Conservation (phyloP, 1,139 yeast species). For the Meyerozyma carpophila region DNA sequence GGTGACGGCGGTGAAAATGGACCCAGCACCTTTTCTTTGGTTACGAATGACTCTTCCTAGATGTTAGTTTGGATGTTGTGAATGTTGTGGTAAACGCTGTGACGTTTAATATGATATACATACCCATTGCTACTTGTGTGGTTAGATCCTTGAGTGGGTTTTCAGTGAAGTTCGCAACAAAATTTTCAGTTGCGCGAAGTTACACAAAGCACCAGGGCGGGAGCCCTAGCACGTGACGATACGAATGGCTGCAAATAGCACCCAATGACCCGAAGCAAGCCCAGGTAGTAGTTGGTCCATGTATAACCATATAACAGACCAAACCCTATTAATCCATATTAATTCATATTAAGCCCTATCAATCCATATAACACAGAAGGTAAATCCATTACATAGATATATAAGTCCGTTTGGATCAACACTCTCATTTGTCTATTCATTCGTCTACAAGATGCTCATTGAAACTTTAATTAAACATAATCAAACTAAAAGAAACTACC, state of each 20-base stretch:
- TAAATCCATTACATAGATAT: no score
- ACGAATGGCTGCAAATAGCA: background rate
- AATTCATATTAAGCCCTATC: no score
- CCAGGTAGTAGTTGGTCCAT: no score
- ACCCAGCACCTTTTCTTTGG: slow-evolving; percentile 99
- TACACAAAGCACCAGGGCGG: background rate
- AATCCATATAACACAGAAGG: no score
- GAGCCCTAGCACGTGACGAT: slow-evolving; percentile 1
- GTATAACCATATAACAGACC: no score
- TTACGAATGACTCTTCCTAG: slow-evolving; percentile 99
- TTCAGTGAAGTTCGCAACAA: slow-evolving; percentile 1
- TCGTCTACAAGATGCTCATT: no score
- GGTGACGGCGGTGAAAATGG: slow-evolving; percentile 99
- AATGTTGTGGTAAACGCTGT: background rate
- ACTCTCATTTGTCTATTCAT: no score
- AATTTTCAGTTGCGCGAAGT: slow-evolving; percentile 1
- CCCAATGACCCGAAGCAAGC: no score
- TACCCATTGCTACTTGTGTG: slow-evolving; percentile 1
- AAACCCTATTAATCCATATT: no score
- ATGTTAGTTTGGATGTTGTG: slow-evolving; percentile 9
- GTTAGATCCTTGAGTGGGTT: slow-evolving; percentile 1
- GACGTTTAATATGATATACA: background rate
- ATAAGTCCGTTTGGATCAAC: no score
- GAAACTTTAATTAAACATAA: background rate
- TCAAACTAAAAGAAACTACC: slow-evolving; percentile 1